These are phyloP conservation scores for Tuber aestivum DNA, from an alignment of 495 filamentous ascomycete genomes.

Conservation along the genomic window DNA sequence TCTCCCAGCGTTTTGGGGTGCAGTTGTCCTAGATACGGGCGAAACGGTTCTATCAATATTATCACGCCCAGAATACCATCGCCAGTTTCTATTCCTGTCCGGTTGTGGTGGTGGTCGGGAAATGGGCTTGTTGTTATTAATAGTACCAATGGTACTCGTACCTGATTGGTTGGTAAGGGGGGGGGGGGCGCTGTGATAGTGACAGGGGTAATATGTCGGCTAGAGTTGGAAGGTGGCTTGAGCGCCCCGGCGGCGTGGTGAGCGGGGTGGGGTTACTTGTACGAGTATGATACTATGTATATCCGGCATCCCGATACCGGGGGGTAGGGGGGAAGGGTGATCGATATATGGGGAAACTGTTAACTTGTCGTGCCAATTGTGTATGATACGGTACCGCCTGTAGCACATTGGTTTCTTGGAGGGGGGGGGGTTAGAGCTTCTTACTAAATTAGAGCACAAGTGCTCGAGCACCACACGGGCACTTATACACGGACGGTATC, in stretches of 20 bases:
- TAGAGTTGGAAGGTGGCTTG: not conserved
- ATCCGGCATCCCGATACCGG: not conserved
- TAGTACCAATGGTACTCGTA: not conserved
- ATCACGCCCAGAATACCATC: not conserved
- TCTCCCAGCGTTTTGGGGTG: not conserved
- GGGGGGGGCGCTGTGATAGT: not conserved
- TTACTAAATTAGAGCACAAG: not conserved
- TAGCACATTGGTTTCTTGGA: not conserved
- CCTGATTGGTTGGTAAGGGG: not conserved
- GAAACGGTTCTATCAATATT: not conserved
- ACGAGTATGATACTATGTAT: no score
- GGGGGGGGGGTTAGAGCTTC: not conserved
- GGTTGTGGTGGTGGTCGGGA: not conserved
- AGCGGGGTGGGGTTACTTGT: no score
- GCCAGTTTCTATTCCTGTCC: not conserved
- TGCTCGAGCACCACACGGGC: no score
- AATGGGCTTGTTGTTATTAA: not conserved
- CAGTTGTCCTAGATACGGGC: not conserved
- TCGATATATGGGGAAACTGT: not conserved
- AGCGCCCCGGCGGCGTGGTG: not conserved
- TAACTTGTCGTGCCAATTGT: no score
- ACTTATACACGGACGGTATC: conserved; percentile 6
- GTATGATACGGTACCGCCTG: not conserved
- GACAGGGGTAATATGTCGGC: not conserved
- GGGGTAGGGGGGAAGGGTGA: not conserved